Evolutionary conservation across 2,329 filamentous ascomycete species (phyloP).

Genomic region (Coniella lustricola): DNA sequence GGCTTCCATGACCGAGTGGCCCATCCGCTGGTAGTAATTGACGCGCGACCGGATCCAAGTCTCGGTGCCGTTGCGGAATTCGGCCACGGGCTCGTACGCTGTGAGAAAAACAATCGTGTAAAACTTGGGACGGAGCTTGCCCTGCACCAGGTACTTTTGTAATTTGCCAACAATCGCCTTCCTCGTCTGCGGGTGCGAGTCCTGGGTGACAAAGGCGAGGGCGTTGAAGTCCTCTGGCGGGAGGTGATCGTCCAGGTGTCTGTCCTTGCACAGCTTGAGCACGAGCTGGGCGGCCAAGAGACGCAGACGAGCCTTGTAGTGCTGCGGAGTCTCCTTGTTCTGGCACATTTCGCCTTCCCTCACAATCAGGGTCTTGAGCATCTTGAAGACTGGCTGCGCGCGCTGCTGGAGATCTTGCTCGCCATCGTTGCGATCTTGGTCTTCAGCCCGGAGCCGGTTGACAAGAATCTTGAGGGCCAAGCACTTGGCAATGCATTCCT

Average conservation of each 20-base stretch:
- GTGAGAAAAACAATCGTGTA: conserved; percentile 85
- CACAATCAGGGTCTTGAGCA: conserved; percentile 69
- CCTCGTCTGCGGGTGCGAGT: conserved; percentile 66
- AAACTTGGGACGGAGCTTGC: conserved; percentile 66
- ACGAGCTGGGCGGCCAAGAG: conserved; percentile 73
- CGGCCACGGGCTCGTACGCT: conserved; percentile 77
- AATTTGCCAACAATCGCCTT: conserved; percentile 74
- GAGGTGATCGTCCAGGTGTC: conserved; percentile 69
- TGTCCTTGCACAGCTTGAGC: conserved; percentile 75
- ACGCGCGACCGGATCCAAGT: conserved; percentile 86
- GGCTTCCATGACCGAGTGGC: conserved; percentile 66
- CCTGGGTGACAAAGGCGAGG: conserved; percentile 75
- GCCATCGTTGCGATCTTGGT: conserved; percentile 30
- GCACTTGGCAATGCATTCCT: conserved; percentile 76
- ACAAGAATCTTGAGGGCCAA: conserved; percentile 80
- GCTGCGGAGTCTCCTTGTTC: conserved; percentile 63
- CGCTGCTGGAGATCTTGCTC: conserved; percentile 46
- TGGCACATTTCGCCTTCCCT: conserved; percentile 76
- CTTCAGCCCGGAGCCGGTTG: conserved; percentile 66
- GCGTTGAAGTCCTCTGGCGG: conserved; percentile 70
- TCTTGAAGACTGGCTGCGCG: conserved; percentile 64
- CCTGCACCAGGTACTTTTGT: conserved; percentile 80
- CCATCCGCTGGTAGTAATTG: conserved; percentile 53
- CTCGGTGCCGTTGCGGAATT: conserved; percentile 66
- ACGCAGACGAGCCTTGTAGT: conserved; percentile 74